Conservation (phyloP, 768 basidiomycete species). For the Leccinum subtestaceum region DNA sequence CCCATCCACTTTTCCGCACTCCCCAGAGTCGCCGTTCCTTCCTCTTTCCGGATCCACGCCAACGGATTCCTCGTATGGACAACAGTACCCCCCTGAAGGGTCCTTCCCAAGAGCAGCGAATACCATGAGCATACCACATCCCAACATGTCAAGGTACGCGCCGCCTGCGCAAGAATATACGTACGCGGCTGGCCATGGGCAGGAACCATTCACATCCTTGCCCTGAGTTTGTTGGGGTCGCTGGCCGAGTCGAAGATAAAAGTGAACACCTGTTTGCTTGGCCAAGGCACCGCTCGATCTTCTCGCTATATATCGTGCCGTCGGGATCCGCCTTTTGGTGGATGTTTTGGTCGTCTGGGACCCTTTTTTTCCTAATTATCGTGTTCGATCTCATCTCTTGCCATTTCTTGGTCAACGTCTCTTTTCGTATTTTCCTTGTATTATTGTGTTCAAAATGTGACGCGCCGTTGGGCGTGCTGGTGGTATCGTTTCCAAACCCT, state of each 20-base stretch:
- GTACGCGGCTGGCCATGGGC: conserved; percentile 21
- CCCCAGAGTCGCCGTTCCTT: conserved; percentile 18
- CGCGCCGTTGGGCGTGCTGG: conserved; percentile 3
- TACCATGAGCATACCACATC: conserved; percentile 14
- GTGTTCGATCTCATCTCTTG: conserved; percentile 14
- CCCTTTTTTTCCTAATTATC: conserved; percentile 3
- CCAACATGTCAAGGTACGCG: conserved; percentile 16
- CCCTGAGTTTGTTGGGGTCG: conserved; percentile 8
- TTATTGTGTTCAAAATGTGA: conserved; percentile 9
- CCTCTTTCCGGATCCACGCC: conserved; percentile 13
- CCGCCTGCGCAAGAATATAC: conserved; percentile 22
- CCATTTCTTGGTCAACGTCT: conserved; percentile 7
- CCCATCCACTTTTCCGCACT: conserved; percentile 9
- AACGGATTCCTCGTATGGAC: conserved; percentile 13
- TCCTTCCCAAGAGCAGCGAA: conserved; percentile 13
- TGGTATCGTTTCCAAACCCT: conserved; percentile 8
- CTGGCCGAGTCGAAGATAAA: neutral
- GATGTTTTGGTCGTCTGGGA: conserved; percentile 4
- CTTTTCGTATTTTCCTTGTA: conserved; percentile 15
- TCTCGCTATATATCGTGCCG: conserved; percentile 6
- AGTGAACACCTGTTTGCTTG: conserved; percentile 1
- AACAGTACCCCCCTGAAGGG: conserved; percentile 20
- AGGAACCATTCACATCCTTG: conserved; percentile 23
- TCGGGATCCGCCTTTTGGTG: conserved; percentile 4
- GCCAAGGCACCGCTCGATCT: neutral